Conservation (phyloP, 139 green algal genomes). For the Micractinium conductrix region DNA sequence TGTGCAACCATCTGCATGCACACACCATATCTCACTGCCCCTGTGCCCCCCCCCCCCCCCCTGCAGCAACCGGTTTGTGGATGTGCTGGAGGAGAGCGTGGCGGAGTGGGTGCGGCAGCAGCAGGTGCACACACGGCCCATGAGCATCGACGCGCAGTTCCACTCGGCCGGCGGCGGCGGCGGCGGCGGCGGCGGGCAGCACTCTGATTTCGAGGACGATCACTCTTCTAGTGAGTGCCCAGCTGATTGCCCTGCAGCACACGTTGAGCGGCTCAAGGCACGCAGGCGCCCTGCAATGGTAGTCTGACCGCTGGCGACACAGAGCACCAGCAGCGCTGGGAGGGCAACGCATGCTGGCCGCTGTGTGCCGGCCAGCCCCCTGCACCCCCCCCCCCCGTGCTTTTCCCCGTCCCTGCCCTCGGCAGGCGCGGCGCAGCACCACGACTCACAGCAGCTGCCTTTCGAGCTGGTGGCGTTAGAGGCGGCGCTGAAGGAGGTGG, state of each 20-base stretch:
- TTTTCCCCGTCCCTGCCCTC: background rate
- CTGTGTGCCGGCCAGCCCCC: too few species aligned
- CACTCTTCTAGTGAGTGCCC: constrained; percentile 32
- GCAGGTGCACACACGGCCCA: background rate
- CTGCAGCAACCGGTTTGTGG: constrained; percentile 44
- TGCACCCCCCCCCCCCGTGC: background rate
- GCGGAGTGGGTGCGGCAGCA: constrained; percentile 47
- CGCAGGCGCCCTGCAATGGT: too few species aligned
- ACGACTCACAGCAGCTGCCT: constrained; percentile 58
- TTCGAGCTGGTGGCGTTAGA: constrained; percentile 84
- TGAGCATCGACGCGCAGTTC: constrained; percentile 10
- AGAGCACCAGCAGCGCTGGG: too few species aligned
- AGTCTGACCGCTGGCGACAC: too few species aligned
- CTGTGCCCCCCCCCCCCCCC: background rate
- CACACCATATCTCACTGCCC: background rate
- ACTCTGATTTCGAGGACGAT: constrained; percentile 42
- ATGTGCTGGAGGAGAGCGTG: constrained; percentile 57
- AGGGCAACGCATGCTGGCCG: too few species aligned
- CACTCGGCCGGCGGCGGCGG: background rate
- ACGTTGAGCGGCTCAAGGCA: too few species aligned
- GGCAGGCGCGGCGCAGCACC: constrained; percentile 19
- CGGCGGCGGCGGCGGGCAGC: background rate
- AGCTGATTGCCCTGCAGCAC: too few species aligned
- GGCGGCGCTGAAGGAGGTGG: constrained; percentile 67
- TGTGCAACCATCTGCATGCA: too few species aligned